Evolutionary conservation across 371 early-diverging fungal species (phyloP), one percentile per base, ranked within the genome.

Genomic region (Mucor velutinosus): DNA sequence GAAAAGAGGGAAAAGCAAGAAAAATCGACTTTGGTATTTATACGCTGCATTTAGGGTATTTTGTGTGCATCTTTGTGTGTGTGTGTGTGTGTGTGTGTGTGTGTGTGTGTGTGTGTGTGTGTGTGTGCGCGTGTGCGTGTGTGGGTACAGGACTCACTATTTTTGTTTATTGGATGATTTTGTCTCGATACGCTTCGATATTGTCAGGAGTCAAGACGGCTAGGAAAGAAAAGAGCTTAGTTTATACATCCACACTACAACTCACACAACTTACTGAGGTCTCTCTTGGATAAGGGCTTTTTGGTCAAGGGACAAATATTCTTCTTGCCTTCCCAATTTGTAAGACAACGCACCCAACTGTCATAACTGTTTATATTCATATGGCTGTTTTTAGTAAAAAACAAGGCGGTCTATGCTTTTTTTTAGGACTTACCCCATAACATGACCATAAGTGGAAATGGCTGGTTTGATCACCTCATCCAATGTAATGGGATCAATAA

Each of bases 231-330:
- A 30, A 29, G 35, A 17, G 21, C n/a, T 45, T 27, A 67, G 53
- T 55, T 15, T 17, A 15, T 11, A 17, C 4, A 29, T 11, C 17
- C 12, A 8, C 4, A 19, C 57, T 3, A 10, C 32, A 32, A 3
- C 19, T 0, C 3, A n/a, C 4, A 25, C 11, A 23, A 72, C 70
- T 66, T 78, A 80, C 84, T 80, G 6, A 97, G 76, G 74, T 97
- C 96, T 60, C 96, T 90, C 72, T 95, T 95, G 55, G 92, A 90
- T 72, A 96, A 78, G 25, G 94, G 93, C 66, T 94, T 93, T 84
- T 97, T 97, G 33, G 97, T 95, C 67, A 97, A 78, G 29, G 97
- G 97, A 56, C 97, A 97, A 45, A 92, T 91, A 74, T 95, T 96
- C 72, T 90, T 87, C 49, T 89, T 87, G 27, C 91, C 90, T 61